Evolutionary conservation across 2,329 filamentous ascomycete genomes (phyloP).

Genomic region (Endothia cerciana): DNA sequence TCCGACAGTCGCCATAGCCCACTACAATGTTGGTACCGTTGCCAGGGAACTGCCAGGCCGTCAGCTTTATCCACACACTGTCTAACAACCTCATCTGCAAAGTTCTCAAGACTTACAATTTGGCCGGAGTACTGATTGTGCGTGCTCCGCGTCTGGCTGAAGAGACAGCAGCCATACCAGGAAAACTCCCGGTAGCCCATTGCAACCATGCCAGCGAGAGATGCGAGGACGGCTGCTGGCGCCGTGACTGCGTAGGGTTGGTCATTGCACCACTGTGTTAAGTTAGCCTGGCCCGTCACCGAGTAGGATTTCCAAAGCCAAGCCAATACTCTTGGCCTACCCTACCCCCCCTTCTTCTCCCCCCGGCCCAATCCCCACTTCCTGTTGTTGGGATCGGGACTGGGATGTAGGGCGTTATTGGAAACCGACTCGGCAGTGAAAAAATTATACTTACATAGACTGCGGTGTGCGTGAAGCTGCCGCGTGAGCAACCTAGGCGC

Average conservation of each 20-base stretch:
- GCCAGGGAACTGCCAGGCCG: background rate
- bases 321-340: no score
- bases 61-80: background rate
- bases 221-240: background rate
- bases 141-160: background rate
- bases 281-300: background rate
- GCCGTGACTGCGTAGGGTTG: background rate
- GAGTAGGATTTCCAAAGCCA: background rate
- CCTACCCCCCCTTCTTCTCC: no score
- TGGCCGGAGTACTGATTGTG: constrained; percentile 6
- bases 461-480: background rate
- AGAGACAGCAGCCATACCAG: background rate
- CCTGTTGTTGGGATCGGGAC: no score
- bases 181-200: background rate
- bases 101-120: background rate
- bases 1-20: background rate
- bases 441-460: background rate
- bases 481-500: background rate
- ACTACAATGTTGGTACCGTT: constrained; percentile 2
- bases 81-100: background rate
- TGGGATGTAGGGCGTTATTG: no score
- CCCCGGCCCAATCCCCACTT: no score
- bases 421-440: no score
- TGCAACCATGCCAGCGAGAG: background rate
- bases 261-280: constrained; percentile 1